A percentile compares a stretch with the other conserved stretches of the same genome.
These are phyloP conservation scores for Pelargonium fulgidum DNA, from an alignment of 441 rosid genomes.

Conservation along the genomic window DNA sequence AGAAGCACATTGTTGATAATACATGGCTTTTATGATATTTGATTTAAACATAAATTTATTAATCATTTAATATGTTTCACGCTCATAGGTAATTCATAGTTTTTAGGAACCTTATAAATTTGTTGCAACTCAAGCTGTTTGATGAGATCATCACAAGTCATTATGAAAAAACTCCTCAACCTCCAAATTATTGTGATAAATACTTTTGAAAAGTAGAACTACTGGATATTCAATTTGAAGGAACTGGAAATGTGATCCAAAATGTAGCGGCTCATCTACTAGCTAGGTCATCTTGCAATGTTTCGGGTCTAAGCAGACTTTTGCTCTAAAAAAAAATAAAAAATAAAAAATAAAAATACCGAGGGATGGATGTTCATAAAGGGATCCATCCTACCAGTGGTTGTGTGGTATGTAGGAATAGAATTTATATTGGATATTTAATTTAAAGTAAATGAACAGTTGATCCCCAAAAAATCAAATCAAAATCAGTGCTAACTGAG, in stretches of 20 bases:
- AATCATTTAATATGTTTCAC: neutral
- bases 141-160: neutral
- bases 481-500: neutral
- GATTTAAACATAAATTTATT: no score
- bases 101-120: neutral
- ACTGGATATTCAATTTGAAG: neutral
- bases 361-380: constrained; percentile 6
- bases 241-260: neutral
- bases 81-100: no score
- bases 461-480: no score
- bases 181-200: neutral
- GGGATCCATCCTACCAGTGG: constrained; percentile 1
- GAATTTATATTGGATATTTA: no score
- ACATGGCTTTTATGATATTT: neutral
- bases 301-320: no score
- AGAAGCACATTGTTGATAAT: neutral
- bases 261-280: no score
- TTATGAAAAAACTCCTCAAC: neutral
- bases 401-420: no score
- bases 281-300: no score
- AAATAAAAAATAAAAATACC: neutral
- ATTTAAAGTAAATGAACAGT: no score
- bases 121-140: neutral
- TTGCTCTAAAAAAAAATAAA: no score
- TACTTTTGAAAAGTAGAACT: neutral